phyloP scores from a whole-genome alignment of 805 yeast species.

The Saccharomycopsis guyanensis region DNA sequence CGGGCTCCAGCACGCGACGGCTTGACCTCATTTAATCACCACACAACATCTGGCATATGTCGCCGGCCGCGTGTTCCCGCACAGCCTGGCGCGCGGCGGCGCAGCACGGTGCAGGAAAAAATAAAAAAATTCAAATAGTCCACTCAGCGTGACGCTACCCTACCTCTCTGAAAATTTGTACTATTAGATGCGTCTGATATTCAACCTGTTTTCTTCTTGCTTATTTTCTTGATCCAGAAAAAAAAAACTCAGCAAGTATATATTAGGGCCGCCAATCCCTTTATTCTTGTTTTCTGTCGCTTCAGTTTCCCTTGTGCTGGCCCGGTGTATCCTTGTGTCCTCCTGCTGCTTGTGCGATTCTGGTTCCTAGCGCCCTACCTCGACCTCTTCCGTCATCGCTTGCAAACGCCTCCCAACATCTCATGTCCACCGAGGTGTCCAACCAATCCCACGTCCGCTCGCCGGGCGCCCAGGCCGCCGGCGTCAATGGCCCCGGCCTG shows the following conservation, averaged over 20 bases:
- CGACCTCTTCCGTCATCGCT: not conserved
- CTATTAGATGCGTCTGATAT: not conserved
- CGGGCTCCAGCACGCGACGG: no score
- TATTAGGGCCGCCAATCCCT: no score
- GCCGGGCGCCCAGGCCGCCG: not conserved
- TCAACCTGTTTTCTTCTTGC: not conserved
- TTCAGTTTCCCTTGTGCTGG: no score
- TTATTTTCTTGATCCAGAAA: not conserved
- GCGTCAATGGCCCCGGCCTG: no score
- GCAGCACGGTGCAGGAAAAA: no score
- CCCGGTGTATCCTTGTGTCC: no score
- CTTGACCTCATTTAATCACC: no score
- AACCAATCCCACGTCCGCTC: not conserved
- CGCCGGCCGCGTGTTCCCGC: not conserved
- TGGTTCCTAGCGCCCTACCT: not conserved
- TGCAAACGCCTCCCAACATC: not conserved
- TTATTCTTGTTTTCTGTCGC: no score
- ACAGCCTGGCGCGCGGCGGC: not conserved
- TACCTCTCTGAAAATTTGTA: not conserved
- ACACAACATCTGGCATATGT: not conserved
- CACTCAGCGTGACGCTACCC: not conserved
- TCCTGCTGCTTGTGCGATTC: not conserved
- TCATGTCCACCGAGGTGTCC: conserved; percentile 1
- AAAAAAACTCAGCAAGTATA: no score
- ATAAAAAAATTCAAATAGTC: not conserved